Conservation (phyloP, 192 early-diverging fungal species). For the Podila epigama region DNA sequence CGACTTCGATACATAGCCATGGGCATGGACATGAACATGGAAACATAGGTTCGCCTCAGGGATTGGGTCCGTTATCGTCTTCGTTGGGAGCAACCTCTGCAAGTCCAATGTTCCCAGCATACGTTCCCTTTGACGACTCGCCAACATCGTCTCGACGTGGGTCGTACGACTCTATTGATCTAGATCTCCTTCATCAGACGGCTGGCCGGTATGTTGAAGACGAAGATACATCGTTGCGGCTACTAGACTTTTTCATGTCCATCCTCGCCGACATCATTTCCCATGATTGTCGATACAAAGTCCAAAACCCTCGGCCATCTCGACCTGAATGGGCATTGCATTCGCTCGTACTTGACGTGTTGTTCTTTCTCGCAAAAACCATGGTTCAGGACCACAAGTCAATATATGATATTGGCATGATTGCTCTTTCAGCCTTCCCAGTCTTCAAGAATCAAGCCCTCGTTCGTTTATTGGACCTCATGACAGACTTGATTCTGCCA, state of each 20-base stretch:
- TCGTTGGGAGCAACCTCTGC: no score
- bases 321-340: conserved; percentile 62
- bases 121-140: conserved; percentile 21
- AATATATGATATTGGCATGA: conserved; percentile 61
- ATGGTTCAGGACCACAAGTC: conserved; percentile 36
- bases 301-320: conserved; percentile 53
- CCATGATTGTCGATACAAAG: conserved; percentile 62
- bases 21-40: neutral
- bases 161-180: conserved; percentile 19
- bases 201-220: conserved; percentile 21
- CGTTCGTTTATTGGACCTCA: conserved; percentile 51
- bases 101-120: conserved; percentile 18
- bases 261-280: conserved; percentile 59
- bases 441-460: conserved; percentile 51
- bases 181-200: conserved; percentile 20
- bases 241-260: conserved; percentile 51
- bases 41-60: conserved; percentile 5
- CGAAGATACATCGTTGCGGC: conserved; percentile 21
- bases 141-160: conserved; percentile 6
- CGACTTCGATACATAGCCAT: conserved; percentile 21
- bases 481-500: conserved; percentile 57
- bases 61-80: neutral
- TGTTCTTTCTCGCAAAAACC: conserved; percentile 22
- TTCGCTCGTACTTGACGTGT: conserved; percentile 55
- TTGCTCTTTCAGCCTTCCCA: conserved; percentile 59